Evolutionary conservation across 768 basidiomycete genomes (phyloP).

Genomic region (Leccinum rimulosum): DNA sequence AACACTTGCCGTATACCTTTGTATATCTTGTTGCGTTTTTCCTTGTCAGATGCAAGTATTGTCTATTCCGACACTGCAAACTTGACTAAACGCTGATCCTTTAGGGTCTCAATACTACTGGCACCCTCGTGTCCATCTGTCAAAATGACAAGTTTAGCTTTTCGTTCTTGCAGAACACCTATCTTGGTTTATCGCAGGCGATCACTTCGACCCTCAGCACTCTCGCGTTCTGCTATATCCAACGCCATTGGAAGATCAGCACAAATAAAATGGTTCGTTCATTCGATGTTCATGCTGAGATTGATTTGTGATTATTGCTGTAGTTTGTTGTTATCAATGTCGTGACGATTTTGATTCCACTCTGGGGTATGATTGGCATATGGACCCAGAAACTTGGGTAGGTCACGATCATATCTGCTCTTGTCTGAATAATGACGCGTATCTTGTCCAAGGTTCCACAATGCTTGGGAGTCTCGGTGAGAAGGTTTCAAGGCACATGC

Average conservation of each 20-base stretch:
- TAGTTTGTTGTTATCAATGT: conserved; percentile 78
- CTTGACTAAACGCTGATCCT: neutral
- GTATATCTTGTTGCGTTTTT: conserved; percentile 75
- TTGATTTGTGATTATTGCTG: neutral
- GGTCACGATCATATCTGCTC: conserved; percentile 12
- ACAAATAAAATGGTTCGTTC: conserved; percentile 74
- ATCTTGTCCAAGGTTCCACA: conserved; percentile 54
- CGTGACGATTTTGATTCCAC: conserved; percentile 71
- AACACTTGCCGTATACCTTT: conserved; percentile 77
- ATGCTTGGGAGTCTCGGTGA: conserved; percentile 85
- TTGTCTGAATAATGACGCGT: conserved; percentile 2
- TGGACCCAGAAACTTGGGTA: conserved; percentile 77
- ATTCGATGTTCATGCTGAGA: neutral
- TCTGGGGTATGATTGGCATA: conserved; percentile 86
- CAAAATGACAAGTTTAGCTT: conserved; percentile 81
- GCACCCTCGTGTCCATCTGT: conserved; percentile 70
- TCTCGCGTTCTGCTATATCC: conserved; percentile 81
- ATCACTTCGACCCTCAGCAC: conserved; percentile 71
- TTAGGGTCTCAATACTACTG: conserved; percentile 79
- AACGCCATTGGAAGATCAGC: conserved; percentile 71
- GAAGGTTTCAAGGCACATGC: conserved; percentile 6
- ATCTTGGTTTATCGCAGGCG: conserved; percentile 73
- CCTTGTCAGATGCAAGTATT: conserved; percentile 67
- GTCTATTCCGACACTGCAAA: neutral
- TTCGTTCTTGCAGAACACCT: conserved; percentile 79